These are phyloP conservation scores for Beverwykella pulmonaria DNA, from an alignment of 495 filamentous ascomycete species.

Conservation along the genomic window DNA sequence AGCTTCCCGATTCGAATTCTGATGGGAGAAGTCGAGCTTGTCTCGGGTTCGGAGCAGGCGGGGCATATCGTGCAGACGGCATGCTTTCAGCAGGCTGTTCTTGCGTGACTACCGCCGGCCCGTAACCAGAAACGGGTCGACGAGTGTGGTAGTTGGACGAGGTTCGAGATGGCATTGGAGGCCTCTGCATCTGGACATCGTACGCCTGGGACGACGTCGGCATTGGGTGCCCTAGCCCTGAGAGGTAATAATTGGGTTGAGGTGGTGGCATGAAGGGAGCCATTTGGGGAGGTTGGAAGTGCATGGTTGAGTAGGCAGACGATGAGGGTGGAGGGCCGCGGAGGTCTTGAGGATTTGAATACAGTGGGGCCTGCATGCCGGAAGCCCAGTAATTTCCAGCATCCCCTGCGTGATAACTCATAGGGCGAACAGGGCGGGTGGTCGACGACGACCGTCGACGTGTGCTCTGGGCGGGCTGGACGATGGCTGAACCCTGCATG, in stretches of 20 bases:
- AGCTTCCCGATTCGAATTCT: slow-evolving; percentile 24
- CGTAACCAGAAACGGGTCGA: slow-evolving; percentile 23
- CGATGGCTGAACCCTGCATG: slow-evolving; percentile 20
- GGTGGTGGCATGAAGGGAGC: slow-evolving; percentile 14
- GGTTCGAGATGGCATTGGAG: background rate
- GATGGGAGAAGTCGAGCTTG: background rate
- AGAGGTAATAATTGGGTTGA: slow-evolving; percentile 18
- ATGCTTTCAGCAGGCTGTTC: background rate
- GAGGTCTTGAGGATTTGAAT: slow-evolving; percentile 13
- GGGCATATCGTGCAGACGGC: slow-evolving; percentile 15
- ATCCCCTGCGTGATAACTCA: slow-evolving; percentile 30
- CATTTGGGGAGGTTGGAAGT: slow-evolving; percentile 25
- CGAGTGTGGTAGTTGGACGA: slow-evolving; percentile 31
- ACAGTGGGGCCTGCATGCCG: slow-evolving; percentile 8
- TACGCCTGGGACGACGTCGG: slow-evolving; percentile 10
- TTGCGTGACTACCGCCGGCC: slow-evolving; percentile 17
- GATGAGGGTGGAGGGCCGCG: slow-evolving; percentile 30
- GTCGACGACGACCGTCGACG: slow-evolving; percentile 33
- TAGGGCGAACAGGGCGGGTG: slow-evolving; percentile 13
- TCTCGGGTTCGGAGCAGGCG: slow-evolving; percentile 12
- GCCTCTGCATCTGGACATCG: slow-evolving; percentile 5
- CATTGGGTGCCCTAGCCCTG: background rate
- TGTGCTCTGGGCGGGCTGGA: slow-evolving; percentile 26
- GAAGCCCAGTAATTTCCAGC: slow-evolving; percentile 2
- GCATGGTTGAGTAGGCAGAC: slow-evolving; percentile 27